Percentiles rank a stretch among this genome's conserved stretches.
phyloP scores from a whole-genome alignment of 2,329 filamentous ascomycete species.

The Ascochyta koolunga region DNA sequence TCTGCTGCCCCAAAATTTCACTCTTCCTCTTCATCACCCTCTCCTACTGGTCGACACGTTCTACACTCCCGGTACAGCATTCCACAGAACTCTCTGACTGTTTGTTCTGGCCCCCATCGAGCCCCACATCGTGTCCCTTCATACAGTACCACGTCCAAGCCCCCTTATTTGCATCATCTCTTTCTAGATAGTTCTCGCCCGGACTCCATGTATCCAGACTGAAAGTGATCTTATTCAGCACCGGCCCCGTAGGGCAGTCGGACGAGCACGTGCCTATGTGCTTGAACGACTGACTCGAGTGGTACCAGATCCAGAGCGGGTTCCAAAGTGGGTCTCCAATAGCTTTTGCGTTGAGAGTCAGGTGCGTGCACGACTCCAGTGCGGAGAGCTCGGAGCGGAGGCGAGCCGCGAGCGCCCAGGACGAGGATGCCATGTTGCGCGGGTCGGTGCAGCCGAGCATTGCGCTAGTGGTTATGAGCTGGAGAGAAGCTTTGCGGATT shows the following conservation, averaged over 20 bases:
- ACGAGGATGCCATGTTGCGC: conserved; percentile 39
- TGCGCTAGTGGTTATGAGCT: conserved; percentile 40
- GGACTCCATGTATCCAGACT: conserved; percentile 45
- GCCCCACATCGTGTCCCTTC: conserved; percentile 32
- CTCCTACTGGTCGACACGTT: conserved; percentile 25
- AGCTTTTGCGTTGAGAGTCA: conserved; percentile 42
- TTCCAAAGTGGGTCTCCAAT: conserved; percentile 49
- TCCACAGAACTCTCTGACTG: conserved; percentile 40
- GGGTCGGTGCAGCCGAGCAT: conserved; percentile 47
- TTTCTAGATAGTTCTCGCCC: conserved; percentile 42
- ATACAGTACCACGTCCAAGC: conserved; percentile 45
- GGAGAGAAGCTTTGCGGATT: conserved; percentile 37
- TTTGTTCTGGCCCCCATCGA: conserved; percentile 27
- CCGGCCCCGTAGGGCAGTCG: conserved; percentile 21
- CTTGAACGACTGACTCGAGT: conserved; percentile 43
- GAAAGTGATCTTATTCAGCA: conserved; percentile 42
- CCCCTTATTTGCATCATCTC: conserved; percentile 26
- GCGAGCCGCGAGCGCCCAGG: conserved; percentile 40
- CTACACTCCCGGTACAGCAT: conserved; percentile 38
- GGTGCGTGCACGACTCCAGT: conserved; percentile 25
- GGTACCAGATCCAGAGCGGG: conserved; percentile 49
- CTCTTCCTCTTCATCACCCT: conserved; percentile 21
- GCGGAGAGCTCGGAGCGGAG: conserved; percentile 32
- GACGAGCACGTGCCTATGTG: conserved; percentile 29
- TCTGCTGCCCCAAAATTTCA: not conserved